Evolutionary conservation across 1,284 basidiomycete species (phyloP).

Genomic region (Moniliella sp.): DNA sequence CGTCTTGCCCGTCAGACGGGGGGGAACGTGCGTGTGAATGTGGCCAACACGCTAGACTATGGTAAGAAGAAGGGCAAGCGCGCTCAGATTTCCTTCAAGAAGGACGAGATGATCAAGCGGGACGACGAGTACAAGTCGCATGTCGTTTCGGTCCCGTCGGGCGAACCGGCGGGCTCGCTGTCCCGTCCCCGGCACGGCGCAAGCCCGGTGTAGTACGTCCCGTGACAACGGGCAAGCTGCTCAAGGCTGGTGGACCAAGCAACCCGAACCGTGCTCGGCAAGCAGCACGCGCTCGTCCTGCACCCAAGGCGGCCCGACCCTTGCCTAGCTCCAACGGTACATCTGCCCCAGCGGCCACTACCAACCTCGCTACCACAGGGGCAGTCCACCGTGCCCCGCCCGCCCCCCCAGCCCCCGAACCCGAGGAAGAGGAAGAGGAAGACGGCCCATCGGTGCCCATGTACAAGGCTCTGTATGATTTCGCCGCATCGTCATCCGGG

Average conservation of each 20-base stretch:
- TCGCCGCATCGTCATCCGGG: constrained; percentile 60
- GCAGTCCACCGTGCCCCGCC: constrained; percentile 35
- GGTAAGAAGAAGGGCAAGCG: constrained; percentile 94
- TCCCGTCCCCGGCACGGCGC: constrained; percentile 66
- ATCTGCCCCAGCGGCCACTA: no score
- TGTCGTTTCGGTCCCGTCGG: constrained; percentile 63
- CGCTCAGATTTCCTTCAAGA: constrained; percentile 63
- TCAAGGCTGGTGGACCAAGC: constrained; percentile 51
- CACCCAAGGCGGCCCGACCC: no score
- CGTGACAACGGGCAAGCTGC: constrained; percentile 60
- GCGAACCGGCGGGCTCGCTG: constrained; percentile 57
- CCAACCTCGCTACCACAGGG: no score
- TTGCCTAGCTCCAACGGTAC: no score
- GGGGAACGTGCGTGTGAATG: constrained; percentile 48
- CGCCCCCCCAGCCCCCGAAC: constrained; percentile 9
- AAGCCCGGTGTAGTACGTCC: constrained; percentile 64
- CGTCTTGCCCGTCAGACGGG: constrained; percentile 61
- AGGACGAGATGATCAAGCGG: constrained; percentile 61
- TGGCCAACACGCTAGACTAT: constrained; percentile 39
- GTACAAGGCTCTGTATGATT: constrained; percentile 50
- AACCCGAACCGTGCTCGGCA: no score
- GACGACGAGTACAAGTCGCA: constrained; percentile 86
- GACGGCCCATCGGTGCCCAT: constrained; percentile 51
- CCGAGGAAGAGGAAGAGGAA: no score
- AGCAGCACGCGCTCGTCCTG: no score